Evolutionary conservation across 768 basidiomycete species (phyloP), one percentile per base, ranked within the genome.

Genomic region (Tulasnella sp.): DNA sequence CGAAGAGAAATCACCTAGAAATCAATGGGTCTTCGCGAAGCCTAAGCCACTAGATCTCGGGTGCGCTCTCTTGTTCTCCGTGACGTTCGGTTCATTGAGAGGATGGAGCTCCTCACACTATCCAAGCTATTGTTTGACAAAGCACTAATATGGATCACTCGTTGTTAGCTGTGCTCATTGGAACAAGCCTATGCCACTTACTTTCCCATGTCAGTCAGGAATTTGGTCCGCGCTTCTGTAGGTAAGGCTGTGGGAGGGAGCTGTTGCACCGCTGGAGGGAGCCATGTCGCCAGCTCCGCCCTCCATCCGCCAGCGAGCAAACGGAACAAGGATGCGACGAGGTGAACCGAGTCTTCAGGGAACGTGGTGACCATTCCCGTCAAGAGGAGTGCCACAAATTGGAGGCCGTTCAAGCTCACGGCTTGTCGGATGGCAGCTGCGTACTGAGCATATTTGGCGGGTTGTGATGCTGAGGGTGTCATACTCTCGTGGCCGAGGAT

Each of bases 361-460:
- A 95, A 98, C 74, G 91, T 89, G 26, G 90, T 88, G 4, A 92
- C 88, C 34, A 98, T 83, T 3, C 97, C 96, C 22, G 84, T 81
- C 68, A 98, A 82, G 35, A 94, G 79, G 75, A 86, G 86, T 16
- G 85, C 84, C 17, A 92, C 78, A 17, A 98, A 83, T 76, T 87
- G 85, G 69, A 86, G 85, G 3, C 94, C 94, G 78, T 92, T 88
- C 74, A 88, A 87, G 69, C 86, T 83, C 62, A 95, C 79, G 40
- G 87, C 85, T 3, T 79, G 80, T 35, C 83, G 83, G 76, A 94
- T 91, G 47, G 87, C 82, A 9, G 84, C 78, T 0, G 88, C 86
- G 78, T 89, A 93, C 16, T 84, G 75, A 1, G 86, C 81, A 76
- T 84, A 89, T 77, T 89, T 90, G 19, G 87, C 83, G 1, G 89